Evolutionary conservation across 495 filamentous ascomycete genomes (phyloP), one percentile per base, ranked within the genome.

Genomic region (Daldinia decipiens): DNA sequence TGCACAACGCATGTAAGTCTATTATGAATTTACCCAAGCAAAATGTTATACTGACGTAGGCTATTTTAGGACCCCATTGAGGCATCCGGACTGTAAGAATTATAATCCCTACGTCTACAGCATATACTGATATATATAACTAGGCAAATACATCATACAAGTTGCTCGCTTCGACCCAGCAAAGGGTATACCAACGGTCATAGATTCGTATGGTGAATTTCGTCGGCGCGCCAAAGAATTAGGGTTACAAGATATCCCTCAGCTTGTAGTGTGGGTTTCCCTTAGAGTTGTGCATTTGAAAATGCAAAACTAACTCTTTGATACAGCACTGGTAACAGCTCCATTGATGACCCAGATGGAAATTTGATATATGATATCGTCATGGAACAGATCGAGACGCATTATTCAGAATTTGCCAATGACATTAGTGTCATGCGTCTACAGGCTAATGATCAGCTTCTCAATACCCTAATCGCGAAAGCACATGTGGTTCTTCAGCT

Each of bases 141-240:
- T 57, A 88, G 86, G 84, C 67, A 83, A 88, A 61, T 97, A 95
- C 76, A 91, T 97, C 68, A 83, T 90, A 38, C 93, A 97, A 76
- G 87, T 95, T 47, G 90, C 93, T 7, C 89, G 93, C 15, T 97
- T 97, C 74, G 93, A 97, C 67, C 93, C 93, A 0, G 87, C 91
- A 40, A 96, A 96, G 80, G 93, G 93, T 27, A 94, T 95, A 52
- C 87, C 89, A 0, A 91, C 93, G 54, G 92, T 94, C 3, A 82
- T 96, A 57, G 87, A 91, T 55, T 87, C 91, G 8, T 97, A 94
- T 68, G 88, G 88, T 9, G 89, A 91, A 73, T 90, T 96, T 76
- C 85, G 91, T 53, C 82, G 82, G 34, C 84, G 84, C 4, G 84
- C 92, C 47, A 74, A 82, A 29, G 79, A 82, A 51, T 78, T 81